A percentile compares a stretch with the other conserved stretches of the same genome.
These are phyloP conservation scores for Pelargonium citronellum DNA, from an alignment of 441 rosid genomes.

Conservation along the genomic window DNA sequence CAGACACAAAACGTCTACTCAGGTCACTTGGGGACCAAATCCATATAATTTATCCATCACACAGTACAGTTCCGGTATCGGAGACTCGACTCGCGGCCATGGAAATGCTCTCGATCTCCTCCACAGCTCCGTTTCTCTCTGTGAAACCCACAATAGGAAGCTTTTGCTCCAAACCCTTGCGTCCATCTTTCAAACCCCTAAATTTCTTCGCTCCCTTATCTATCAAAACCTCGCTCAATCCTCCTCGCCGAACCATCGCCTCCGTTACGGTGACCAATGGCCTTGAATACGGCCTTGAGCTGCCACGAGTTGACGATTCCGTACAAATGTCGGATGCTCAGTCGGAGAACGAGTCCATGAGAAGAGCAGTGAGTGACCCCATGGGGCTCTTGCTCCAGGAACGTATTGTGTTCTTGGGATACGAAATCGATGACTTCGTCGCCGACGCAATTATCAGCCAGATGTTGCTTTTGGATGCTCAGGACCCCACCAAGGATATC, in stretches of 20 bases:
- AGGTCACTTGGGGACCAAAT: no score
- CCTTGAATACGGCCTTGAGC: constrained; percentile 5
- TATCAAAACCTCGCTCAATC: constrained; percentile 27
- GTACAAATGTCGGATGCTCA: constrained; percentile 33
- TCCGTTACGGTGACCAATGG: constrained; percentile 28
- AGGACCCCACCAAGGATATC: constrained; percentile 78
- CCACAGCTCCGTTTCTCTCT: constrained; percentile 31
- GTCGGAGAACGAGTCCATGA: constrained; percentile 52
- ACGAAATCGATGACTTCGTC: constrained; percentile 63
- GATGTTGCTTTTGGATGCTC: constrained; percentile 77
- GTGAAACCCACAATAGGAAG: constrained; percentile 16
- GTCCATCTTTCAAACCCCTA: constrained; percentile 26
- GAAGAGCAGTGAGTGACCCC: constrained; percentile 65
- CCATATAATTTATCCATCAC: no score
- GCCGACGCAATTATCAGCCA: constrained; percentile 89
- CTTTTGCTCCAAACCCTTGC: constrained; percentile 21
- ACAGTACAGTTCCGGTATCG: neutral
- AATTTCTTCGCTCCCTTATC: constrained; percentile 15
- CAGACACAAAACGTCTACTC: no score
- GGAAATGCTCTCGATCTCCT: constrained; percentile 53
- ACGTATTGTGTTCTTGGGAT: constrained; percentile 75
- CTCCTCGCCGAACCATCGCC: constrained; percentile 7
- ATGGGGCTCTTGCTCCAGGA: constrained; percentile 81
- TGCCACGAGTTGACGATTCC: constrained; percentile 16
- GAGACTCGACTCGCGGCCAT: constrained; percentile 24